Conservation (phyloP, 257 asterid species). For the Marsdenia floribunda region DNA sequence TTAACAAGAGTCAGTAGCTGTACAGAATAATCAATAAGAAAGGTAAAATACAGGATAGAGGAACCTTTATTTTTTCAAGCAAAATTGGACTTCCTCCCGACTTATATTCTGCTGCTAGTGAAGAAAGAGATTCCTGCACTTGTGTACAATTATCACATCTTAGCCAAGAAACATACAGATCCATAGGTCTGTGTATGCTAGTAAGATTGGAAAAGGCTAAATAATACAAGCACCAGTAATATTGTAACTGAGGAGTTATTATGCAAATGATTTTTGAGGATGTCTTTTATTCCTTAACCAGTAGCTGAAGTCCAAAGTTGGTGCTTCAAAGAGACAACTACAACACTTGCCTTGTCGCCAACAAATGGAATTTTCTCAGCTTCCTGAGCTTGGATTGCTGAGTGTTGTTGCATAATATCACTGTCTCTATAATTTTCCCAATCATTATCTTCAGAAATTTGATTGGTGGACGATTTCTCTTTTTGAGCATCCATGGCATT, state of each 20-base stretch:
- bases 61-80: slow-evolving; percentile 83
- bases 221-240: slow-evolving; percentile 5
- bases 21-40: slow-evolving; percentile 5
- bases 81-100: slow-evolving; percentile 90
- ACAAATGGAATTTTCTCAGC: slow-evolving; percentile 64
- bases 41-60: background rate
- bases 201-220: background rate
- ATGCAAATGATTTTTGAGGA: background rate
- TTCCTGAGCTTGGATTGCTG: slow-evolving; percentile 64
- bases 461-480: slow-evolving; percentile 28
- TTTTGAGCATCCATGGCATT: slow-evolving; percentile 31
- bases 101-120: slow-evolving; percentile 71
- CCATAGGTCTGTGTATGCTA: background rate
- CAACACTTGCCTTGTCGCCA: slow-evolving; percentile 73
- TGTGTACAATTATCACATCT: background rate
- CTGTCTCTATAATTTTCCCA: slow-evolving; percentile 66
- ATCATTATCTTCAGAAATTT: slow-evolving; percentile 44
- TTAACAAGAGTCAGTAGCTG: background rate
- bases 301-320: background rate
- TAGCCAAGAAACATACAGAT: background rate
- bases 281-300: background rate
- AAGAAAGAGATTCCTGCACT: slow-evolving; percentile 77
- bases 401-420: slow-evolving; percentile 71
- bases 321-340: slow-evolving; percentile 15
- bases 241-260: background rate